phyloP scores from a whole-genome alignment of 2,329 filamentous ascomycete species.

The Neodidymelliopsis sp. region DNA sequence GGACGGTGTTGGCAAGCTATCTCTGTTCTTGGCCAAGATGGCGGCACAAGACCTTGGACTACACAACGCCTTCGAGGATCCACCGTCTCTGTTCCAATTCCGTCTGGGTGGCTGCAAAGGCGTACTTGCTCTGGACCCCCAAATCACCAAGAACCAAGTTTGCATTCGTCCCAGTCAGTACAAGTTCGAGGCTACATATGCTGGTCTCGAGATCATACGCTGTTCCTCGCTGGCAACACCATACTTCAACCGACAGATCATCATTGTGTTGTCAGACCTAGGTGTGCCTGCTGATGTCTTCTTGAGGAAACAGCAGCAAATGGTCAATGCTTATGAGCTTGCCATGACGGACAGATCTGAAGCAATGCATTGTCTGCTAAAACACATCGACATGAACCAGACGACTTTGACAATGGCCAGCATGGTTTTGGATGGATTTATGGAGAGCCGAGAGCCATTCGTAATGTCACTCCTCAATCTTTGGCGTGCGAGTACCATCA shows the following conservation, averaged over 20 bases:
- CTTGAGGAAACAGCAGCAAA: constrained; percentile 68
- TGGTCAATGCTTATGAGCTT: constrained; percentile 71
- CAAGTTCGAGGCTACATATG: constrained; percentile 79
- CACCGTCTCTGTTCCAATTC: constrained; percentile 89
- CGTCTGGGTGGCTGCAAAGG: constrained; percentile 93
- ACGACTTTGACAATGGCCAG: constrained; percentile 76
- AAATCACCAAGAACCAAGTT: constrained; percentile 71
- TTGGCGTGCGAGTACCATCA: constrained; percentile 90
- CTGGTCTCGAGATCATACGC: constrained; percentile 83
- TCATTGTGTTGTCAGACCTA: constrained; percentile 80
- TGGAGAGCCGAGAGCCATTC: constrained; percentile 78
- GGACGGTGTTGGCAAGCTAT: constrained; percentile 95
- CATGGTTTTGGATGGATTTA: constrained; percentile 83
- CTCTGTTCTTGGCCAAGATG: constrained; percentile 74
- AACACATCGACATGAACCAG: constrained; percentile 85
- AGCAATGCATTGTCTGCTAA: constrained; percentile 73
- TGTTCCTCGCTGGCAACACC: constrained; percentile 79
- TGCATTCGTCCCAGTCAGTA: constrained; percentile 84
- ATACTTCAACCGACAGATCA: constrained; percentile 88
- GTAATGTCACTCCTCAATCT: constrained; percentile 78
- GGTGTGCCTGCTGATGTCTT: constrained; percentile 76
- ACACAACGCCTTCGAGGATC: constrained; percentile 58
- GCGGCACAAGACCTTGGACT: constrained; percentile 75
- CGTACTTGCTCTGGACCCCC: constrained; percentile 77
- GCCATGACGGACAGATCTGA: constrained; percentile 71